Conservation (phyloP, 2,329 filamentous ascomycete genomes). For the Torrubiellomyces zombiae region DNA sequence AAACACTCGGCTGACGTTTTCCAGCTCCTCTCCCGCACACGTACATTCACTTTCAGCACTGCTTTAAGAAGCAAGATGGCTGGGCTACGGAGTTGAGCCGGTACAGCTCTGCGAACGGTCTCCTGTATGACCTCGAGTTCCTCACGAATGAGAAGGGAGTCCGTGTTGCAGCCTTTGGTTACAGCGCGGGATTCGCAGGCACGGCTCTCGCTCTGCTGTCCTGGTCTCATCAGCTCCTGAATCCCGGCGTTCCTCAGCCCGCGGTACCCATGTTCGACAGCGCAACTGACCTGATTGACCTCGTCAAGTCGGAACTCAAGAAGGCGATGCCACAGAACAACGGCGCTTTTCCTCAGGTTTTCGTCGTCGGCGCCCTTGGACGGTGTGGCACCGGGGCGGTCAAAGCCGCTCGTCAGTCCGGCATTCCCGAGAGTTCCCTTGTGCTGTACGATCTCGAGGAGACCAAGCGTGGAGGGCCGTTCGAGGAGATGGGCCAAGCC, state of each 20-base stretch:
- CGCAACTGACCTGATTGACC: constrained; percentile 10
- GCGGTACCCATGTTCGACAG: constrained; percentile 1
- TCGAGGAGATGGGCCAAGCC: constrained; percentile 57
- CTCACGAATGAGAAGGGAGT: constrained; percentile 57
- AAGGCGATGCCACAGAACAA: constrained; percentile 59
- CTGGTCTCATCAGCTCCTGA: constrained; percentile 39
- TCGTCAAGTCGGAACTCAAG: constrained; percentile 33
- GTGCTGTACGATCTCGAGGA: constrained; percentile 55
- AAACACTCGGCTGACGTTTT: no score
- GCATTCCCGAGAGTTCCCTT: constrained; percentile 33
- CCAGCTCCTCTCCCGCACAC: constrained; percentile 1
- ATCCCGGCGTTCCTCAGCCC: constrained; percentile 4
- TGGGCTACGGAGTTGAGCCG: constrained; percentile 69
- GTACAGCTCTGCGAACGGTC: constrained; percentile 46
- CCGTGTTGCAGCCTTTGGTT: constrained; percentile 56
- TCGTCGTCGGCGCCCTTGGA: constrained; percentile 74
- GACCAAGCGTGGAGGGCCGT: constrained; percentile 61
- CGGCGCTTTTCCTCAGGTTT: constrained; percentile 47
- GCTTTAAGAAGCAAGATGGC: constrained; percentile 60
- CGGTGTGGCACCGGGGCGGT: constrained; percentile 76
- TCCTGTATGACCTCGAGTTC: constrained; percentile 74
- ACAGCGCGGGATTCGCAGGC: constrained; percentile 60
- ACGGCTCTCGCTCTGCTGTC: constrained; percentile 60
- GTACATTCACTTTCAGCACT: constrained; percentile 51
- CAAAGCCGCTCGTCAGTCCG: constrained; percentile 59